A percentile compares a stretch with the other conserved stretches of the same genome.
Conservation (phyloP, 2,329 filamentous ascomycete genomes). For the Pezizomycotina sp. region DNA sequence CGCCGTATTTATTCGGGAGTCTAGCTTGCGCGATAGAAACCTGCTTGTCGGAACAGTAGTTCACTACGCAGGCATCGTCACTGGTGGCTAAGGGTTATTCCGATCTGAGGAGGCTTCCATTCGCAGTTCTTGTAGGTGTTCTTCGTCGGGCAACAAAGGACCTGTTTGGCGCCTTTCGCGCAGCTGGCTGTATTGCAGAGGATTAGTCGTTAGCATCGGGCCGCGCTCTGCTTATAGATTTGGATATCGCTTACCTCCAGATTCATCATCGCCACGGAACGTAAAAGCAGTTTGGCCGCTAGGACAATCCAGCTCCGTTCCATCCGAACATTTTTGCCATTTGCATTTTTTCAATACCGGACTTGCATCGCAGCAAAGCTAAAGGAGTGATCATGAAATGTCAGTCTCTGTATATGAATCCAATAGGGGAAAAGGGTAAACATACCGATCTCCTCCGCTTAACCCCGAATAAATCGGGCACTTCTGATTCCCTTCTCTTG, state of each 20-base stretch:
- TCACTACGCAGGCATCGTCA: constrained; percentile 23
- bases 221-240: neutral
- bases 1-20: too few relatives aligned
- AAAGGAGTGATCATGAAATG: too few relatives aligned
- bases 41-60: constrained; percentile 19
- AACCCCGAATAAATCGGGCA: neutral
- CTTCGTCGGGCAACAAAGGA: constrained; percentile 26
- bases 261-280: neutral
- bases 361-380: constrained; percentile 1
- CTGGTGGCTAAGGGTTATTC: constrained; percentile 21
- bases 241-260: constrained; percentile 5
- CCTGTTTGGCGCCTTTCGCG: constrained; percentile 22
- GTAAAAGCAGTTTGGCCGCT: constrained; percentile 12
- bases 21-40: too few relatives aligned
- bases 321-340: too few relatives aligned
- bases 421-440: too few relatives aligned
- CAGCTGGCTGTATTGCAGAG: constrained; percentile 13
- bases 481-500: neutral
- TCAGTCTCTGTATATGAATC: too few relatives aligned
- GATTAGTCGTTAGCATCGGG: neutral
- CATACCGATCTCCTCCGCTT: too few relatives aligned
- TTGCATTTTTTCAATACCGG: constrained; percentile 1
- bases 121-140: constrained; percentile 25
- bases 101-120: constrained; percentile 24
- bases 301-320: too few relatives aligned